Conservation (phyloP, 805 yeast genomes). For the Lachancea sp. region DNA sequence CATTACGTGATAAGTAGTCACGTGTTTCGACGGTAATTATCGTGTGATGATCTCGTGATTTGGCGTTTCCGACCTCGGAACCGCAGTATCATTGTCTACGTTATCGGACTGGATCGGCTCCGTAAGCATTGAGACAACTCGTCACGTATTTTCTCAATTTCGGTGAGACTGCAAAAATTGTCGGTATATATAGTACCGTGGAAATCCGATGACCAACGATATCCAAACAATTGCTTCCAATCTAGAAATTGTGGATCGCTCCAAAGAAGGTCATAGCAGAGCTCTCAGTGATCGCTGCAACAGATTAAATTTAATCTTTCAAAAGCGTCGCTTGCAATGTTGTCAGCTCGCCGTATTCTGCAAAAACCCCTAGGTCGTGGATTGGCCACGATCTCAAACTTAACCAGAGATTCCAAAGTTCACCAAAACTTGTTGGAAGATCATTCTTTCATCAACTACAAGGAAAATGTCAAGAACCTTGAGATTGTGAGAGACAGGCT, state of each 20-base stretch:
- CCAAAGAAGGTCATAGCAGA: not conserved
- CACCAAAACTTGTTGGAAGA: conserved; percentile 75
- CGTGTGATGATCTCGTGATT: not conserved
- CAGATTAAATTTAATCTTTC: not conserved
- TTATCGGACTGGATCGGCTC: conserved; percentile 5
- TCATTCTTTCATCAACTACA: conserved; percentile 84
- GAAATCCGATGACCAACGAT: not conserved
- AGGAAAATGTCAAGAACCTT: conserved; percentile 82
- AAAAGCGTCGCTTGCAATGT: conserved; percentile 17
- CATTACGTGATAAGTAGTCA: too few species aligned
- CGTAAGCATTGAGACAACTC: not conserved
- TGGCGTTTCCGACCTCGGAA: not conserved
- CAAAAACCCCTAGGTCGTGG: conserved; percentile 31
- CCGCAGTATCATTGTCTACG: not conserved
- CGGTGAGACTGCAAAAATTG: not conserved
- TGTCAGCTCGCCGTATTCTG: conserved; percentile 30
- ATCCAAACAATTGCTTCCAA: not conserved
- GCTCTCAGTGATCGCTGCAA: not conserved
- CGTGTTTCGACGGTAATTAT: not conserved
- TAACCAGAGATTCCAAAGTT: conserved; percentile 66
- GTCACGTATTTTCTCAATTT: not conserved
- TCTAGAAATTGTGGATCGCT: not conserved
- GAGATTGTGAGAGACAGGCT: conserved; percentile 76
- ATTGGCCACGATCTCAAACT: conserved; percentile 36
- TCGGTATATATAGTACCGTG: conserved; percentile 4